These are phyloP conservation scores for Mycena belliarum DNA, from an alignment of 768 basidiomycete species.

Conservation along the genomic window DNA sequence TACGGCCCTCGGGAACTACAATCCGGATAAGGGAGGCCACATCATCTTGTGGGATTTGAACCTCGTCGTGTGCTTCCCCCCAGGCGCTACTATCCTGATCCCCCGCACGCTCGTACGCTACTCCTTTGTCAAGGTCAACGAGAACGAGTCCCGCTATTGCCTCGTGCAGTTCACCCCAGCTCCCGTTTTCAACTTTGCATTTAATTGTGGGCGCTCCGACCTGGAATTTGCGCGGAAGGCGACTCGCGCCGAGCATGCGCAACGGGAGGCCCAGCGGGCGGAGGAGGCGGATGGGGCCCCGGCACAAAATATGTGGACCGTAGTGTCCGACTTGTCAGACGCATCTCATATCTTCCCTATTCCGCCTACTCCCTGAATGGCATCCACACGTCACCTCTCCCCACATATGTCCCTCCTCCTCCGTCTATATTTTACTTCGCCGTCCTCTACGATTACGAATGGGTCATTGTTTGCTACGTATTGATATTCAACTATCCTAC, in stretches of 20 bases:
- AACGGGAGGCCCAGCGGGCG: background rate
- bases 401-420: no score
- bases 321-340: background rate
- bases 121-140: background rate
- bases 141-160: background rate
- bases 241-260: background rate
- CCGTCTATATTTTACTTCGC: no score
- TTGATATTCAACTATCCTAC: no score
- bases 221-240: background rate
- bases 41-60: background rate
- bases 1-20: background rate
- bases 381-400: no score
- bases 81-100: background rate
- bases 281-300: background rate
- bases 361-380: no score
- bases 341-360: background rate
- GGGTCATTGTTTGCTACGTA: no score
- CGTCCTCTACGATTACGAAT: no score
- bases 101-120: background rate
- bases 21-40: background rate
- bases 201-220: background rate
- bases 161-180: background rate
- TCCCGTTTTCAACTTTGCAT: background rate
- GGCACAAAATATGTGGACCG: no score
- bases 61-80: background rate